Conservation (phyloP, 495 filamentous ascomycete species). For the Daldinia loculata region DNA sequence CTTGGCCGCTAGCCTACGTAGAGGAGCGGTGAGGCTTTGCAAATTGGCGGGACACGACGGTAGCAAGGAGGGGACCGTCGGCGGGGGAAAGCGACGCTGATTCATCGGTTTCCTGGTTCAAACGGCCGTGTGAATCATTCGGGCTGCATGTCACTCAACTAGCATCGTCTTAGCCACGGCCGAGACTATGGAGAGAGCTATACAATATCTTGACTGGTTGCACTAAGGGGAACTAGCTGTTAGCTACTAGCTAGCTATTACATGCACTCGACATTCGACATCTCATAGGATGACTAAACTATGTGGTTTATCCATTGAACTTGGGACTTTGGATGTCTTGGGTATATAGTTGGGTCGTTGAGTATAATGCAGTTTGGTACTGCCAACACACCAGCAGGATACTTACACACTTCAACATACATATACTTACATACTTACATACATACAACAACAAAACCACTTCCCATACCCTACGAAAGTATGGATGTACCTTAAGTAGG, state of each 20-base stretch:
- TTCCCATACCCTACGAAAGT: neutral
- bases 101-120: constrained; percentile 10
- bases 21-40: constrained; percentile 38
- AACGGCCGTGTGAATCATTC: constrained; percentile 30
- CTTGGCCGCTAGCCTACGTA: constrained; percentile 16
- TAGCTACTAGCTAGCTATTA: neutral
- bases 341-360: neutral
- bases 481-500: neutral
- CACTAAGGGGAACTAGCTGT: constrained; percentile 8
- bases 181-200: constrained; percentile 18
- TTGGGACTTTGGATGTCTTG: neutral
- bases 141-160: constrained; percentile 32
- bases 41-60: constrained; percentile 34
- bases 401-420: constrained; percentile 8
- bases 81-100: constrained; percentile 31
- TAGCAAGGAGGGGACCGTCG: constrained; percentile 8
- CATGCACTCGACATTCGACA: neutral
- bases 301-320: neutral
- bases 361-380: constrained; percentile 1
- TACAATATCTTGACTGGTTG: neutral
- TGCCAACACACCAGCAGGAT: constrained; percentile 20
- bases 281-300: constrained; percentile 37
- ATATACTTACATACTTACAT: neutral
- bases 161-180: neutral
- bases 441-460: constrained; percentile 10